phyloP scores from a whole-genome alignment of 495 filamentous ascomycete genomes.

The Sporormia fimetaria region DNA sequence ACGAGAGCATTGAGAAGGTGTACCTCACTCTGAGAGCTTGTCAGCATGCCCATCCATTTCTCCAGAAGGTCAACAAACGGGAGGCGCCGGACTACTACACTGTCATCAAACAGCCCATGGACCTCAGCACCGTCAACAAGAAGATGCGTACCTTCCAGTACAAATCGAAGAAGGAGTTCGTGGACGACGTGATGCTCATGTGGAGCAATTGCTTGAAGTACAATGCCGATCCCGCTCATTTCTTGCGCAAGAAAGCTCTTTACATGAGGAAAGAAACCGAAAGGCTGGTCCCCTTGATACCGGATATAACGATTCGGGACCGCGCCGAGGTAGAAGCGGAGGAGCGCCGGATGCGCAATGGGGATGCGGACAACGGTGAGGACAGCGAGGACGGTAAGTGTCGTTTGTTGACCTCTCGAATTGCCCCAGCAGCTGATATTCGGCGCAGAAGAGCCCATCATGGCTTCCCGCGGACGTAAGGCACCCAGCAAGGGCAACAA shows the following conservation, averaged over 20 bases:
- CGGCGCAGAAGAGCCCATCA: conserved; percentile 64
- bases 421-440: conserved; percentile 7
- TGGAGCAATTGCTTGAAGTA: conserved; percentile 95
- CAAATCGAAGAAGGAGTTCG: conserved; percentile 91
- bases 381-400: conserved; percentile 82
- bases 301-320: conserved; percentile 78
- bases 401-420: conserved; percentile 5
- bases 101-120: conserved; percentile 96
- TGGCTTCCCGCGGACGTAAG: conserved; percentile 89
- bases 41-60: conserved; percentile 86
- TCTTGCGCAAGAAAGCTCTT: conserved; percentile 82
- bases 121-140: conserved; percentile 95
- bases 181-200: conserved; percentile 83
- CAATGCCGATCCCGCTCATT: conserved; percentile 80
- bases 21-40: conserved; percentile 90
- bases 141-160: conserved; percentile 81
- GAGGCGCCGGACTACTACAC: conserved; percentile 93
- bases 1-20: conserved; percentile 92
- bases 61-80: conserved; percentile 86
- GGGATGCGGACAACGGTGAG: conserved; percentile 64
- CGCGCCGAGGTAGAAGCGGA: conserved; percentile 94
- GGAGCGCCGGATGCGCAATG: conserved; percentile 69
- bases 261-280: conserved; percentile 95
- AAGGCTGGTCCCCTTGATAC: conserved; percentile 88
- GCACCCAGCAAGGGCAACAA: conserved; percentile 76